Evolutionary conservation across 139 green algal genomes (phyloP).

Genomic region (Chlorokybus atmophyticus): DNA sequence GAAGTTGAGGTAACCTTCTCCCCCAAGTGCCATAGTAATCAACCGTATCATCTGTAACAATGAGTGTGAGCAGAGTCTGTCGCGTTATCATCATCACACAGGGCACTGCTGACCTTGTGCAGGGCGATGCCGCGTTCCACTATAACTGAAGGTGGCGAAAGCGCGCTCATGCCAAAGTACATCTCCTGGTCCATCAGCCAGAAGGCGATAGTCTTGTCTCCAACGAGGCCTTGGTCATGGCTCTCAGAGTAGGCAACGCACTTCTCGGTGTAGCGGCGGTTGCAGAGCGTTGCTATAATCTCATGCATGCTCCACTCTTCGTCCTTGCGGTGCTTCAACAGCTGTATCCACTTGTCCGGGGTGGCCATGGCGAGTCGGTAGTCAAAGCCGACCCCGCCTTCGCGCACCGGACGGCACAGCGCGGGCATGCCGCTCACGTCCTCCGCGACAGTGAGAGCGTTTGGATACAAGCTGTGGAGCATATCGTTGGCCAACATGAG

Average conservation of each 20-base stretch:
- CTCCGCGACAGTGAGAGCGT: constrained; percentile 76
- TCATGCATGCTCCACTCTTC: constrained; percentile 70
- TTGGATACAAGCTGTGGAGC: constrained; percentile 51
- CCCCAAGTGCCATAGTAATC: constrained; percentile 37
- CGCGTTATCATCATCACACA: too few species aligned
- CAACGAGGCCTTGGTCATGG: constrained; percentile 40
- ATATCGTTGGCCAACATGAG: constrained; percentile 61
- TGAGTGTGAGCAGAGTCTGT: too few species aligned
- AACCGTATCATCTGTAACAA: constrained; percentile 53
- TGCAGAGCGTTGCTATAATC: constrained; percentile 74
- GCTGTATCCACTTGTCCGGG: constrained; percentile 79
- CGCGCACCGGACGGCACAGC: constrained; percentile 65
- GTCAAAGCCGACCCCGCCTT: constrained; percentile 91
- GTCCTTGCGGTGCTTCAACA: constrained; percentile 52
- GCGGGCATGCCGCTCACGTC: constrained; percentile 90
- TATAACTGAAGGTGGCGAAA: constrained; percentile 9
- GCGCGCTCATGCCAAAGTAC: constrained; percentile 36
- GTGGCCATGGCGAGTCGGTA: constrained; percentile 81
- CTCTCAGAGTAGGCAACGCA: constrained; percentile 38
- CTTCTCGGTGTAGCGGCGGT: constrained; percentile 51
- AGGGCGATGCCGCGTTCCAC: constrained; percentile 37
- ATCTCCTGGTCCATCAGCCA: constrained; percentile 43
- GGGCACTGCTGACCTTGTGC: constrained; percentile 32
- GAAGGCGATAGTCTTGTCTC: constrained; percentile 43
- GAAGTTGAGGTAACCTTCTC: constrained; percentile 46